Base-by-base conservation (phyloP, 495 filamentous ascomycete genomes). In the Jackrogersella multiformis region DNA sequence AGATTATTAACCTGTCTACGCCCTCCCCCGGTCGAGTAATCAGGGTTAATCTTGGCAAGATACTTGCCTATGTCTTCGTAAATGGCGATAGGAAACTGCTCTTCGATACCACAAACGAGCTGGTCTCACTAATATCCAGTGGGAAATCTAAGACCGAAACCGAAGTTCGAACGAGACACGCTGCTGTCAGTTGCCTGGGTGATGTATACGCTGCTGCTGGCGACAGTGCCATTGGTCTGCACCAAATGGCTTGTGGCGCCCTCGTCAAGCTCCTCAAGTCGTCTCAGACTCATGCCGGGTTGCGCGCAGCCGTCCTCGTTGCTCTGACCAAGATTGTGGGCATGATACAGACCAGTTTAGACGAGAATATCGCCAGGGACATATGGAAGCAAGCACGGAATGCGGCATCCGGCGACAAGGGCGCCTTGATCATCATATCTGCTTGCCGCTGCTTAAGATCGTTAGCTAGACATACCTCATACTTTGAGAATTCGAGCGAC, bases 91-190 rank as follows among this genome's bases (percentile, higher is more conserved):
- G 95, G 57, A 97, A 95, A 73, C 80, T 94, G 49, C 84, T 99
- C 1, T 98, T 94, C 74, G 95, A 99, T 74, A 92, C 93, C 5
- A 89, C 97, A 67, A 96, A 94, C 62, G 94, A 97, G 66, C 79
- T 99, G 2, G 82, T 93, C 2, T 86, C 78, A 13, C 87, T 97
- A 39, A 73, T 96, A 39, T 89, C 89, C 71, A 84, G 85, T 20
- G 87, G 91, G 16, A 99, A 97, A 75, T 82, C 82, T 23, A 94
- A 97, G 73, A 90, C 85, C 54, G 95, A 97, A 55, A 70, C 73
- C 49, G 84, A 83, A 56, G 67, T 75, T 62, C 80, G 83, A 66
- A 78, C 79, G 4, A 93, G 91, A 75, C 93, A 97, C 85, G 94
- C 94, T 2, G 94, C 94, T 12, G 92, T 90, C 32, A 85, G 90